phyloP scores from a whole-genome alignment of 2,329 filamentous ascomycete genomes.

The Elsinoe fawcettii region DNA sequence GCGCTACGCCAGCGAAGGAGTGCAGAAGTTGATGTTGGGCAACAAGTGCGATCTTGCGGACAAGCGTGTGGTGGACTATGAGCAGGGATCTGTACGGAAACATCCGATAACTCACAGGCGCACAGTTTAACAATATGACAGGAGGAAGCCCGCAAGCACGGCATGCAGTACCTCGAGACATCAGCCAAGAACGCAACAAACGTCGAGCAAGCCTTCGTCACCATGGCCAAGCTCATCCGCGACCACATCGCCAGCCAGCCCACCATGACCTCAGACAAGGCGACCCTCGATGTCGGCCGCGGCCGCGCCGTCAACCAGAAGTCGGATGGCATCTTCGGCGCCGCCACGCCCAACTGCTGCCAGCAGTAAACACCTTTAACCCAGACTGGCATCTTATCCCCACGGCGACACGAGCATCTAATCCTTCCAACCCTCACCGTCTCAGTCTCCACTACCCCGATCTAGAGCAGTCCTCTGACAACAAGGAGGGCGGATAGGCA shows the following conservation, averaged over 20 bases:
- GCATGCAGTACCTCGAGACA: constrained; percentile 98
- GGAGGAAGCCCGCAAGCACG: constrained; percentile 98
- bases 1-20: constrained; percentile 95
- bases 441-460: not conserved
- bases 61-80: constrained; percentile 99
- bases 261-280: constrained; percentile 15
- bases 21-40: constrained; percentile 98
- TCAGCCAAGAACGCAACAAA: constrained; percentile 99
- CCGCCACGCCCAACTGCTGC: constrained; percentile 14
- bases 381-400: not conserved
- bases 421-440: not conserved
- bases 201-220: constrained; percentile 98
- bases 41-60: constrained; percentile 99
- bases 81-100: constrained; percentile 81
- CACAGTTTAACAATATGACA: constrained; percentile 34
- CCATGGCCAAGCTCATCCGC: constrained; percentile 60
- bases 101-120: not conserved
- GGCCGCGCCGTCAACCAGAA: constrained; percentile 15
- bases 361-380: constrained; percentile 5
- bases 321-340: constrained; percentile 15
- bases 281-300: constrained; percentile 14
- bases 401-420: not conserved
- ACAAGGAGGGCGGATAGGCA: not conserved
- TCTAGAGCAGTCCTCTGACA: not conserved
- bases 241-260: constrained; percentile 16